Conservation (phyloP, 2,329 filamentous ascomycete species). For the Calonectria multiphialidica region DNA sequence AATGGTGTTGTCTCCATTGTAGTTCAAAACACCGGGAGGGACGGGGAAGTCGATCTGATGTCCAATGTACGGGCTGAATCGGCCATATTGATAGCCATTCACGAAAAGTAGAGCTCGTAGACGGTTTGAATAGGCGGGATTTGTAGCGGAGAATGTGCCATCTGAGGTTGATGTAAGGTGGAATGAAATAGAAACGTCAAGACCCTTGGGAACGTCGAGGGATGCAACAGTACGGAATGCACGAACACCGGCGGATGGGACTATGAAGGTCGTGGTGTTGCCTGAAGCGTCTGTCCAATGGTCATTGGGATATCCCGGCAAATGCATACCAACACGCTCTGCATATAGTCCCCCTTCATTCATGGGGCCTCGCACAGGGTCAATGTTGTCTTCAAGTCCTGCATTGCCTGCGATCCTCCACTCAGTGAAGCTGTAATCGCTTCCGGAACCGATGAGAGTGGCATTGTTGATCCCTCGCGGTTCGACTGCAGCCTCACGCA, state of each 20-base stretch:
- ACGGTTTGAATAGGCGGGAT: constrained; percentile 49
- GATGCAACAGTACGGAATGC: constrained; percentile 67
- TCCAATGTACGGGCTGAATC: constrained; percentile 71
- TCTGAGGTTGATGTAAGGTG: constrained; percentile 59
- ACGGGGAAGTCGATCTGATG: constrained; percentile 72
- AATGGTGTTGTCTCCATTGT: constrained; percentile 69
- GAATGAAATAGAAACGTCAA: constrained; percentile 70
- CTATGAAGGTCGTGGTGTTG: constrained; percentile 52
- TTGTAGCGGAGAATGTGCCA: constrained; percentile 50
- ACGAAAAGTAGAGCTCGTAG: constrained; percentile 68
- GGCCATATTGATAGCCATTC: constrained; percentile 75
- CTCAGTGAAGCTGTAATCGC: constrained; percentile 56
- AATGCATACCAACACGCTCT: constrained; percentile 69
- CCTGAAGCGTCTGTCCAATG: constrained; percentile 52
- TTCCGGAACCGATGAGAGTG: constrained; percentile 56
- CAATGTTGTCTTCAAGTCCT: constrained; percentile 62
- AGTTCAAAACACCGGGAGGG: constrained; percentile 69
- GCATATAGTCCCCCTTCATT: constrained; percentile 71
- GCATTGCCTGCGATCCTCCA: constrained; percentile 72
- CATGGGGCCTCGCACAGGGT: constrained; percentile 66
- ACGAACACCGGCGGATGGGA: constrained; percentile 62
- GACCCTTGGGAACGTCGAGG: constrained; percentile 61
- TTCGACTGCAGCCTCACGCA: constrained; percentile 60
- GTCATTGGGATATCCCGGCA: constrained; percentile 66
- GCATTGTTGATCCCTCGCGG: constrained; percentile 66